Evolutionary conservation across 2,329 filamentous ascomycete species (phyloP), one percentile per base, ranked within the genome.

Genomic region (Alternaria hordeiaustralica): DNA sequence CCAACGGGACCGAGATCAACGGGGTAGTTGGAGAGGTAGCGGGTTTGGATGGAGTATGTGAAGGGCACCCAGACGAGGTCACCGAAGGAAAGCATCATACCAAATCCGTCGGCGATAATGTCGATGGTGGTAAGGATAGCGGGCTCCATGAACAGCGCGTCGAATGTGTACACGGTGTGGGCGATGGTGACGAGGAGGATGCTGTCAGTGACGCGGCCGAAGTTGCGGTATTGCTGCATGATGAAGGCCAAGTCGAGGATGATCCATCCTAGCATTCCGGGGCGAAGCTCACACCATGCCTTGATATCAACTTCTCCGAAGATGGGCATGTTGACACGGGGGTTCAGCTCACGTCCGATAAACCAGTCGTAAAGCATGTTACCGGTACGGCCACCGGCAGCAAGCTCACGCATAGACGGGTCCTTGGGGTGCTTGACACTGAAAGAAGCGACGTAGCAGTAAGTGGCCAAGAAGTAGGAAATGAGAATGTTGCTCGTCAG

Each of bases 361-460:
- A 94, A 98, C 89, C 93, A 98, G 81, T 98, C 95, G 79, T 98
- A 97, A 41, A 97, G 81, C 67, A 93, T 83, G 80, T 97, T 97
- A 61, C 94, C 94, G 1, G 89, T 89, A 75, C 92, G 88, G 15
- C 94, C 94, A 46, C 94, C 94, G 2, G 88, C 88, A 0, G 94
- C 94, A 8, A 98, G 86, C 78, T 96, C 90, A 44, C 94, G 92
- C 66, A 87, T 84, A 51, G 90, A 86, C 12, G 86, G 84, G 78
- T 96, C 93, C 46, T 88, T 89, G n/a, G 88, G 77, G 58, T 77
- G 82, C 78, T 92, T 91, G 67, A 97, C 92, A 57, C 86, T 86
- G 83, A 97, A 97, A 77, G 92, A 96, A 71, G 87, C 87, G 60
- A 92, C 80, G 75, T 98, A 98, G 66, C 95, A 90, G 70, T 89